Conservation (phyloP, 306 rosid species). For the Cicer bijugum region DNA sequence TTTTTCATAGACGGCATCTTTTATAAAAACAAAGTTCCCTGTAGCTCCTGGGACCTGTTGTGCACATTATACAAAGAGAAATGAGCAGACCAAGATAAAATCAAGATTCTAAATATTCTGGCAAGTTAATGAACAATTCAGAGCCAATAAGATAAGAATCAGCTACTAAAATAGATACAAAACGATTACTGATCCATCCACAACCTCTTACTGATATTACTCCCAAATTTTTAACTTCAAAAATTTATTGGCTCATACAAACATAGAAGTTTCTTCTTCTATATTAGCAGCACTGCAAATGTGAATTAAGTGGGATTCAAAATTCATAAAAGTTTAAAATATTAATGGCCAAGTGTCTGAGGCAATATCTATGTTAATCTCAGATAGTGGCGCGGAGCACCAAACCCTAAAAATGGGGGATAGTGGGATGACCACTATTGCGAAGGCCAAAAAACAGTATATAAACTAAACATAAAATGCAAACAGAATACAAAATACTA, state of each 20-base stretch:
- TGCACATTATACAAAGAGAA: slow-evolving; percentile 36
- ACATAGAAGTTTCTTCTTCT: slow-evolving; percentile 3
- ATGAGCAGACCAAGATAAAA: neutral
- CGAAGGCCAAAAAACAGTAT: too few species aligned
- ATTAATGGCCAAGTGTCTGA: neutral
- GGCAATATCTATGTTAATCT: too few species aligned
- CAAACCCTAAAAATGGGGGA: too few species aligned
- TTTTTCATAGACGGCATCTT: slow-evolving; percentile 77
- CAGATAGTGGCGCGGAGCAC: too few species aligned
- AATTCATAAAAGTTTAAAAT: neutral
- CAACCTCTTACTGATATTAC: neutral
- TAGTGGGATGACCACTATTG: too few species aligned
- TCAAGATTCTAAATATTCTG: neutral
- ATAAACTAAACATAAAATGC: too few species aligned
- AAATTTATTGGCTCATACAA: neutral
- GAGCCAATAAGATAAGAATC: slow-evolving; percentile 31
- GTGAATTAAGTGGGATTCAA: slow-evolving; percentile 25
- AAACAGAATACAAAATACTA: too few species aligned
- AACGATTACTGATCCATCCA: slow-evolving; percentile 9
- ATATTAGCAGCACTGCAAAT: neutral
- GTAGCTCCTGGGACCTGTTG: slow-evolving; percentile 92
- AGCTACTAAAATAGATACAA: slow-evolving; percentile 15
- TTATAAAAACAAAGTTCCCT: slow-evolving; percentile 90
- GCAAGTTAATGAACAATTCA: neutral
- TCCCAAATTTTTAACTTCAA: neutral